Percentiles rank a stretch among this genome's conserved stretches.
Conservation (phyloP, 23 red algal species). For the Agarophyton chilense region DNA sequence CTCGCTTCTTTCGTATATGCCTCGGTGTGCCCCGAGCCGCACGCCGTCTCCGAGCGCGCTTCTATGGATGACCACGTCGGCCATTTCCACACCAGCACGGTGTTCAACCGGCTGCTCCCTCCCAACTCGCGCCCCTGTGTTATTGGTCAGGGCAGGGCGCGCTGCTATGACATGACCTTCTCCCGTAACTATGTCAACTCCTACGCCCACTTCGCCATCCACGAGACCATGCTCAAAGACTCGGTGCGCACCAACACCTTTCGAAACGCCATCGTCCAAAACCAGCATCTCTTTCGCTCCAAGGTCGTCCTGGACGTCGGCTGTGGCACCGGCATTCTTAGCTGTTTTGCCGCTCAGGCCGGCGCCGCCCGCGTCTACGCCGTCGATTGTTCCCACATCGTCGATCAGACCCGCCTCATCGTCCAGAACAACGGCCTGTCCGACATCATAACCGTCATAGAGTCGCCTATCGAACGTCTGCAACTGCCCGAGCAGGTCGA, state of each 20-base stretch:
- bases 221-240: conserved; percentile 92
- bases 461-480: conserved; percentile 72
- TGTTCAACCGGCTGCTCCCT: conserved; percentile 14
- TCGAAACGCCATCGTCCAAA: conserved; percentile 78
- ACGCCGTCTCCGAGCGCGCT: not conserved
- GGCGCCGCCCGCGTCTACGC: conserved; percentile 79
- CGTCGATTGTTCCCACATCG: conserved; percentile 78
- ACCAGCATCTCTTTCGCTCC: conserved; percentile 62
- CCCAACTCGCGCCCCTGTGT: conserved; percentile 8
- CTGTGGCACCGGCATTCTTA: conserved; percentile 85
- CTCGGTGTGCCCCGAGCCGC: not conserved
- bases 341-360: conserved; percentile 78
- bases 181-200: conserved; percentile 87
- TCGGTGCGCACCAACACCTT: conserved; percentile 74
- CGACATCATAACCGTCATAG: conserved; percentile 65
- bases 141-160: not conserved
- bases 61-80: not conserved
- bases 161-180: conserved; percentile 64
- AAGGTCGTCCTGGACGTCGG: conserved; percentile 92
- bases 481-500: conserved; percentile 75
- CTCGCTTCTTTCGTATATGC: not conserved
- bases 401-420: conserved; percentile 80
- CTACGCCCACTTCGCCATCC: conserved; percentile 89
- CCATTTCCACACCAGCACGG: not conserved
- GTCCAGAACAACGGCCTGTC: conserved; percentile 72